Conservation (phyloP, 805 yeast species). For the Saccharomycopsis babjevae region DNA sequence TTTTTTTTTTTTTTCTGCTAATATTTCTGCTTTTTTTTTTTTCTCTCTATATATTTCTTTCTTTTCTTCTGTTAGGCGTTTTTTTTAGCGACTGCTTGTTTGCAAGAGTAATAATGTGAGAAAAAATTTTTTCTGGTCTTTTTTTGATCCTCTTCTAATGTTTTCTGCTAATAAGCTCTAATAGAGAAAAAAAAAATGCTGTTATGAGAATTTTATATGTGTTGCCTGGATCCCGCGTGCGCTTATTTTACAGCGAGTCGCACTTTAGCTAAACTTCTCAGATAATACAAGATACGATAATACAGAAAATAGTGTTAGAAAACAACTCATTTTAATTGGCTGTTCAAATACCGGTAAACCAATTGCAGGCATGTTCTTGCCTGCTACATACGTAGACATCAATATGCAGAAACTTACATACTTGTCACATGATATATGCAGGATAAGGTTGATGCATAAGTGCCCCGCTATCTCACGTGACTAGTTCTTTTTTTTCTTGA, state of each 20-base stretch:
- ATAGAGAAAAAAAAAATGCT: not conserved
- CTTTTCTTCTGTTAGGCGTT: not conserved
- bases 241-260: not conserved
- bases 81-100: too few species aligned
- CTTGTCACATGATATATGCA: not conserved
- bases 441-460: not conserved
- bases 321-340: not conserved
- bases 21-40: not conserved
- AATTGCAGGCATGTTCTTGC: too few species aligned
- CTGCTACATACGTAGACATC: not conserved
- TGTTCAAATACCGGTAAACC: not conserved
- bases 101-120: too few species aligned
- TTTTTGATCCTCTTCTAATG: not conserved
- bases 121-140: not conserved
- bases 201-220: not conserved
- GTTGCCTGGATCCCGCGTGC: not conserved
- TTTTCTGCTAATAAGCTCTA: not conserved
- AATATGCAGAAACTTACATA: not conserved
- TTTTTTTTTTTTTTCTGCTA: not conserved
- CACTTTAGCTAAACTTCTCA: not conserved
- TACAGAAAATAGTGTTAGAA: not conserved
- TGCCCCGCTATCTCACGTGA: not conserved
- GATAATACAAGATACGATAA: not conserved
- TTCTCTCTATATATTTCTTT: not conserved
- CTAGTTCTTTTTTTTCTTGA: not conserved